These are phyloP conservation scores for Eremochloa ophiuroides DNA, from an alignment of 176 grass and related monocot species.

Conservation along the genomic window DNA sequence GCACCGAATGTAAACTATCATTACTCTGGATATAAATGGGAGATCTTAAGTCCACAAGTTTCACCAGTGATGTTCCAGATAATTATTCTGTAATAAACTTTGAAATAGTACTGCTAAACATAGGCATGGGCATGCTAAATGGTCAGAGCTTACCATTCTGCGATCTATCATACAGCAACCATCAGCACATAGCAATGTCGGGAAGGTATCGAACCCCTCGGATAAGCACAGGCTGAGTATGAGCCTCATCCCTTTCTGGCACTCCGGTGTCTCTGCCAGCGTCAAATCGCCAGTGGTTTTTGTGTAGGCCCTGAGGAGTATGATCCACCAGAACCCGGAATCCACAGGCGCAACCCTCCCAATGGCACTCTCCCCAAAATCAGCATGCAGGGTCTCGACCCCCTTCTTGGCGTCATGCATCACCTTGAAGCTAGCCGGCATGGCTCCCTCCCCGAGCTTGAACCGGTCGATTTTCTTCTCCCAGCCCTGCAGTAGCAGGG, in stretches of 20 bases:
- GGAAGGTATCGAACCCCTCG: slow-evolving; percentile 65
- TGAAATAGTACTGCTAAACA: background rate
- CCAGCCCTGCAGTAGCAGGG: slow-evolving; percentile 63
- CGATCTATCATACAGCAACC: slow-evolving; percentile 77
- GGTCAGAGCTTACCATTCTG: slow-evolving; percentile 53
- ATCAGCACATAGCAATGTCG: slow-evolving; percentile 59
- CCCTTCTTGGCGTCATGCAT: slow-evolving; percentile 59
- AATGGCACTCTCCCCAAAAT: slow-evolving; percentile 73
- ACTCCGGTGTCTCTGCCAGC: slow-evolving; percentile 58
- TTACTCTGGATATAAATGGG: background rate
- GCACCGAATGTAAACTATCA: background rate
- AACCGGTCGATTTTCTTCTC: slow-evolving; percentile 74
- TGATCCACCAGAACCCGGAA: slow-evolving; percentile 76
- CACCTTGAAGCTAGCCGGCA: slow-evolving; percentile 77
- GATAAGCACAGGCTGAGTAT: slow-evolving; percentile 65
- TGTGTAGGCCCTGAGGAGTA: slow-evolving; percentile 66
- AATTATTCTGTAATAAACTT: background rate
- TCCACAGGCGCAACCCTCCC: slow-evolving; percentile 63
- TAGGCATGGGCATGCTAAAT: background rate
- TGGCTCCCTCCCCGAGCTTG: slow-evolving; percentile 72
- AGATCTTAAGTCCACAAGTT: background rate
- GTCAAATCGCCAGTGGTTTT: slow-evolving; percentile 57
- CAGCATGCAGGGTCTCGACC: slow-evolving; percentile 52
- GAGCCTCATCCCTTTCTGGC: slow-evolving; percentile 77
- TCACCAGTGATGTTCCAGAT: background rate